These are phyloP conservation scores for Reutealis trisperma DNA, from an alignment of 345 rosid species.

Conservation along the genomic window DNA sequence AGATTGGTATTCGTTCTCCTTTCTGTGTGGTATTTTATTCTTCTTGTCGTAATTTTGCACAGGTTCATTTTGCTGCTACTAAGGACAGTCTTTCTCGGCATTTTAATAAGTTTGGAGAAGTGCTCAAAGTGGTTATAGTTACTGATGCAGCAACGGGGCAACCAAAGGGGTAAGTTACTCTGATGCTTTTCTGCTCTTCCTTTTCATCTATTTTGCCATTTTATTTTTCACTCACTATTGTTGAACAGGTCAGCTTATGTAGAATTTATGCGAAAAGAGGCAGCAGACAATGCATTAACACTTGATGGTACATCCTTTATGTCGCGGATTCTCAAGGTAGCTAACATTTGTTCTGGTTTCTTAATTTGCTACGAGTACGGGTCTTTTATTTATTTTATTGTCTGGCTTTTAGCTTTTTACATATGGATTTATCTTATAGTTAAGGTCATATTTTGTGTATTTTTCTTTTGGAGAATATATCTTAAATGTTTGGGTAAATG, in stretches of 20 bases:
- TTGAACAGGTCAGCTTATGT: conserved; percentile 80
- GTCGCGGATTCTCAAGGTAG: conserved; percentile 95
- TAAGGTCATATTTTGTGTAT: background rate
- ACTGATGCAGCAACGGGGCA: conserved; percentile 91
- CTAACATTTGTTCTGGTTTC: background rate
- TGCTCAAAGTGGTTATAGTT: conserved; percentile 78
- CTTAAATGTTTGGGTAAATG: background rate
- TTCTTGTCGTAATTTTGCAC: conserved; percentile 27
- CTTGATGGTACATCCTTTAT: conserved; percentile 86
- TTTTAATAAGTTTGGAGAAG: conserved; percentile 90
- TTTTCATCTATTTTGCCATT: background rate
- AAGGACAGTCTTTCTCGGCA: conserved; percentile 90
- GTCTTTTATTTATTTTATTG: background rate
- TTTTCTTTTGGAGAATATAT: background rate
- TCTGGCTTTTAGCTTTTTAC: background rate
- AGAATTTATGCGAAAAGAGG: conserved; percentile 81
- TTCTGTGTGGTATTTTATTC: conserved; percentile 8
- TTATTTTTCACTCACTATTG: conserved; percentile 1
- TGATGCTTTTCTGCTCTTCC: background rate
- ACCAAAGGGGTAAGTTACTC: conserved; percentile 71
- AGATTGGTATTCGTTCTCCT: conserved; percentile 7
- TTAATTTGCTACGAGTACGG: background rate
- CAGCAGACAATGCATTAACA: conserved; percentile 84
- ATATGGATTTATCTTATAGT: background rate
- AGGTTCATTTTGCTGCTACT: conserved; percentile 98